A percentile compares a stretch with the other conserved stretches of the same genome.
Conservation (phyloP, 257 asterid genomes). For the Perilla frutescens region DNA sequence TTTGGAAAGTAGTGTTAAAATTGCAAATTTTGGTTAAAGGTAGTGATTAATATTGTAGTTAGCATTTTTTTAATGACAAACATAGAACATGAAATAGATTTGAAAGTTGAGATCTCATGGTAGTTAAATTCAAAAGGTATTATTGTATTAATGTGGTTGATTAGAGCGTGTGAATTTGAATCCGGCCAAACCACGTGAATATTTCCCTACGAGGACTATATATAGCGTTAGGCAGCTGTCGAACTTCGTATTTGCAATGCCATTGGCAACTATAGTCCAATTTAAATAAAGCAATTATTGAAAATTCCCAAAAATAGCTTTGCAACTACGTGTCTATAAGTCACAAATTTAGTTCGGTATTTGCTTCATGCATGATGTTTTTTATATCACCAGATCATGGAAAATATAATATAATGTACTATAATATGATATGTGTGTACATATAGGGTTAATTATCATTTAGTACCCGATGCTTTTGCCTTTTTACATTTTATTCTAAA, state of each 20-base stretch:
- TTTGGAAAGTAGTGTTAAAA: too few relatives aligned
- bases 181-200: constrained; percentile 34
- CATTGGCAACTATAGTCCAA: constrained; percentile 38
- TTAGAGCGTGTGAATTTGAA: not conserved
- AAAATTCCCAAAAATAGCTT: constrained; percentile 46
- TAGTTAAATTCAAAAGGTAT: not conserved
- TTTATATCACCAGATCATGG: not conserved
- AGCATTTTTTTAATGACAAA: too few relatives aligned
- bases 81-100: not conserved
- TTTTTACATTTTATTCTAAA: too few relatives aligned
- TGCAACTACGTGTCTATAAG: constrained; percentile 33
- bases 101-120: not conserved
- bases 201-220: constrained; percentile 27
- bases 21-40: too few relatives aligned
- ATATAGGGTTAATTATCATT: too few relatives aligned
- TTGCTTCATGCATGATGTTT: not conserved
- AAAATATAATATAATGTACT: not conserved
- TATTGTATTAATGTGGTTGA: not conserved
- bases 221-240: constrained; percentile 46
- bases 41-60: too few relatives aligned
- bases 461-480: too few relatives aligned
- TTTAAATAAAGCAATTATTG: constrained; percentile 48
- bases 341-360: constrained; percentile 39
- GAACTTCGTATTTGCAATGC: constrained; percentile 26
- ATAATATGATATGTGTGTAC: not conserved